A percentile compares a stretch with the other conserved stretches of the same genome.
These are phyloP conservation scores for Cercophora samala DNA, from an alignment of 495 filamentous ascomycete genomes.

Conservation along the genomic window DNA sequence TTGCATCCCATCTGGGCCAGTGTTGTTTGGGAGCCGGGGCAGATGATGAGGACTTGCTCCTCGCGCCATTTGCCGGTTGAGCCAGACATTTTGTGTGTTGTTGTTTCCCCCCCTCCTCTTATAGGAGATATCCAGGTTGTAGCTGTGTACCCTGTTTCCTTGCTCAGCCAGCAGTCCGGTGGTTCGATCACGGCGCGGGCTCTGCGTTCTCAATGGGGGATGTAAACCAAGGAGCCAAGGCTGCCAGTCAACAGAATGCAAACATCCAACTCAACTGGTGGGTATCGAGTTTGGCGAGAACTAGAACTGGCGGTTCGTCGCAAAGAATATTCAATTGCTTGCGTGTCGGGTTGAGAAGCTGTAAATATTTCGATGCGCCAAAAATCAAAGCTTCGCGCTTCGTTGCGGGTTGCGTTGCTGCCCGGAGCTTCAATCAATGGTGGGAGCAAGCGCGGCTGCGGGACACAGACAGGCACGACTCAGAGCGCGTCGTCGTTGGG, in stretches of 20 bases:
- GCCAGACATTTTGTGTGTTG: constrained; percentile 41
- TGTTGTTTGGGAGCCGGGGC: constrained; percentile 89
- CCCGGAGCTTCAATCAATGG: background rate
- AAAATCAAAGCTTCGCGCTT: background rate
- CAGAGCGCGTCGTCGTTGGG: background rate
- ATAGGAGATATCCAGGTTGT: background rate
- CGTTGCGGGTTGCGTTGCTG: background rate
- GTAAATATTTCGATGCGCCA: background rate
- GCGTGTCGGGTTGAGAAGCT: background rate
- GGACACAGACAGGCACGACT: background rate
- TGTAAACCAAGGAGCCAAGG: background rate
- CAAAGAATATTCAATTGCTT: background rate
- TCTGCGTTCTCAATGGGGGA: background rate
- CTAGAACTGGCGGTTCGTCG: background rate
- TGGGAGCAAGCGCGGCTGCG: background rate
- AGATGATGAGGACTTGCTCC: constrained; percentile 68
- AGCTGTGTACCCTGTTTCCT: background rate
- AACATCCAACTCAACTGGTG: background rate
- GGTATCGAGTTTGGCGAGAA: background rate
- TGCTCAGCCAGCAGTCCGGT: background rate
- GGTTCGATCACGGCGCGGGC: too few species aligned
- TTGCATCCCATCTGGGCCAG: constrained; percentile 89
- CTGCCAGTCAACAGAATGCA: background rate
- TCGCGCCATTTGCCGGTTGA: constrained; percentile 52
- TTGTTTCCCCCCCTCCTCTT: background rate